Evolutionary conservation across 2,329 filamentous ascomycete species (phyloP), one percentile per base, ranked within the genome.

Genomic region (Verticillium nonalfalfae): DNA sequence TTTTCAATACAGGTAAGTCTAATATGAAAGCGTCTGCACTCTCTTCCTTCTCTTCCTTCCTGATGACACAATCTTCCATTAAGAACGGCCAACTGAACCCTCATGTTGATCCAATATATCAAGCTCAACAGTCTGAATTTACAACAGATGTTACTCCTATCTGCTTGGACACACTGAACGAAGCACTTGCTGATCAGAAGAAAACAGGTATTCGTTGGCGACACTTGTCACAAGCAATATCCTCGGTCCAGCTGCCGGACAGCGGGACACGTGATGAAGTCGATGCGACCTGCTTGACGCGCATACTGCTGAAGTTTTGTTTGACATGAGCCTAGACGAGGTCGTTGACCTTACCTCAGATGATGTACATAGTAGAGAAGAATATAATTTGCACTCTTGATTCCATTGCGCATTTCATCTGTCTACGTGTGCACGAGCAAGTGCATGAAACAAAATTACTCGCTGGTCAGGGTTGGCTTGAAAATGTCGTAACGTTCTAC

Each of bases 11-110:
- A 31, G 45, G 45, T 52, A 52, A 13, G 45, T 52, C n/a, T 63
- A 58, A 26, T 26, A 45, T 57, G 21, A 21, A 21, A 15, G 38
- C 6, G 13, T 7, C 7, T 36, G 11, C n/a, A 38, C 13, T 52
- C 15, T 18, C 26, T 50, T 31, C 7, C 45, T 11, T 14, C 11
- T 39, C 7, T 5, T 33, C 35, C 2, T 14, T 35, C 57, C 35
- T 58, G 63, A 64, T 64, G 63, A 64, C 54, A 50, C 57, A 35
- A 50, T 62, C 62, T 64, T 63, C 63, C 60, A 59, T 63, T 63
- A 64, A 64, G 63, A 64, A 64, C 63, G 63, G 63, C 63, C 63
- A 64, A 64, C 63, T 60, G 63, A 64, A 64, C 15, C 57, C 59
- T 35, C 31, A 62, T 64, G 63, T 64, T 64, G 63, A 64, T 64